Evolutionary conservation across 2,329 filamentous ascomycete species (phyloP).

Genomic region (Alternaria brassicicola): DNA sequence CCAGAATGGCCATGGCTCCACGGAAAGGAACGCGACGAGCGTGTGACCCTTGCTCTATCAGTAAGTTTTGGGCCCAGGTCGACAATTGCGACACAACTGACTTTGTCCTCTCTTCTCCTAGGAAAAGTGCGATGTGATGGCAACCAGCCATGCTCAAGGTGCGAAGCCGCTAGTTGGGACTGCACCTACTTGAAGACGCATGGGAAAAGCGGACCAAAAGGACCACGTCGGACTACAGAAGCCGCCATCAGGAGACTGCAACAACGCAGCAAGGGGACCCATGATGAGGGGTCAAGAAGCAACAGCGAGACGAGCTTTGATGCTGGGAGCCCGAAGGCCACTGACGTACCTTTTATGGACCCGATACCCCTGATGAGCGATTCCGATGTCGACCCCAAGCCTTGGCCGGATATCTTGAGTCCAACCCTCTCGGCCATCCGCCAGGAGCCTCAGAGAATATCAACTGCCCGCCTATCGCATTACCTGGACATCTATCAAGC

Average conservation of each 20-base stretch:
- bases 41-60: conserved; percentile 46
- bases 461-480: conserved; percentile 40
- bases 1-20: conserved; percentile 36
- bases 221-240: conserved; percentile 43
- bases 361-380: conserved; percentile 30
- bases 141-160: conserved; percentile 43
- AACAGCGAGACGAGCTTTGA: conserved; percentile 45
- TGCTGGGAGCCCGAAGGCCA: conserved; percentile 35
- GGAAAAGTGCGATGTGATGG: conserved; percentile 45
- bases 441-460: conserved; percentile 36
- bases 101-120: not conserved
- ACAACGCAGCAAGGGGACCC: conserved; percentile 35
- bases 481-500: conserved; percentile 42
- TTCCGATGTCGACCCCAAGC: conserved; percentile 22
- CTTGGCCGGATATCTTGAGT: conserved; percentile 36
- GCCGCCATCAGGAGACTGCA: conserved; percentile 44
- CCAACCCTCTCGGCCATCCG: conserved; percentile 21
- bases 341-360: conserved; percentile 36
- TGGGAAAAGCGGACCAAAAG: conserved; percentile 46
- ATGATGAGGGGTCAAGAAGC: conserved; percentile 33
- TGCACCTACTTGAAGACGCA: conserved; percentile 47
- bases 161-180: conserved; percentile 44
- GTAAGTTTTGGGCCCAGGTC: conserved; percentile 10
- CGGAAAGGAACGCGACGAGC: conserved; percentile 46
- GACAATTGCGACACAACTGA: not conserved